Evolutionary conservation across 306 rosid species (phyloP).

Genomic region (Castanea mollissima): DNA sequence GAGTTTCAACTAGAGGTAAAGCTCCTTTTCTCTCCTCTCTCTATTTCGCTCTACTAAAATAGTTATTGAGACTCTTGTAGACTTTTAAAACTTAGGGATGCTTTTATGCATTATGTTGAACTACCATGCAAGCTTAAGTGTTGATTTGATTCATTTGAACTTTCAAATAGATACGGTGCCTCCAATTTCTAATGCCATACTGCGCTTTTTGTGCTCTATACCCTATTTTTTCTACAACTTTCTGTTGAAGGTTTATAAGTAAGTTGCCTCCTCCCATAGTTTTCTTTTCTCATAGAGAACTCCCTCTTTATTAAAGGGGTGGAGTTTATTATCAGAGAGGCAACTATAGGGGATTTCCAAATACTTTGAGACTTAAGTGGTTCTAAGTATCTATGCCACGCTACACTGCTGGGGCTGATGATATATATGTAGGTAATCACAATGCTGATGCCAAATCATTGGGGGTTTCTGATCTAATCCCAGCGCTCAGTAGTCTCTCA

Average conservation of each 20-base stretch:
- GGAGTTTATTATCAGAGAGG: neutral
- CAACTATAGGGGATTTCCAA: too few species aligned
- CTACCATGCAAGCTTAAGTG: neutral
- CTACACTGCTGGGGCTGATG: neutral
- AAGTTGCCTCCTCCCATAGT: neutral
- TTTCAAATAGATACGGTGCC: neutral
- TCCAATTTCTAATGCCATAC: neutral
- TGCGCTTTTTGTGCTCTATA: neutral
- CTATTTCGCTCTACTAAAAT: conserved; percentile 16
- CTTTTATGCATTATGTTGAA: neutral
- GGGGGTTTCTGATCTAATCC: neutral
- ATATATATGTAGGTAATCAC: neutral
- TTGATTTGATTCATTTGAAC: neutral
- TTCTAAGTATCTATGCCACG: too few species aligned
- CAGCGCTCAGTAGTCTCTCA: neutral
- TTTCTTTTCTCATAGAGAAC: neutral
- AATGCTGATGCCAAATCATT: neutral
- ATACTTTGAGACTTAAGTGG: too few species aligned
- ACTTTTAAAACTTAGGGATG: neutral
- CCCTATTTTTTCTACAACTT: neutral
- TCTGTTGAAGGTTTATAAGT: neutral
- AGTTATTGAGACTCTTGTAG: conserved; percentile 1
- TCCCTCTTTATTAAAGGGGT: neutral
- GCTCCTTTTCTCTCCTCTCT: neutral
- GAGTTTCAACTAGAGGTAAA: conserved; percentile 79